These are phyloP conservation scores for Prasinococcaceae sp. DNA, from an alignment of 139 green algal species.

Conservation along the genomic window DNA sequence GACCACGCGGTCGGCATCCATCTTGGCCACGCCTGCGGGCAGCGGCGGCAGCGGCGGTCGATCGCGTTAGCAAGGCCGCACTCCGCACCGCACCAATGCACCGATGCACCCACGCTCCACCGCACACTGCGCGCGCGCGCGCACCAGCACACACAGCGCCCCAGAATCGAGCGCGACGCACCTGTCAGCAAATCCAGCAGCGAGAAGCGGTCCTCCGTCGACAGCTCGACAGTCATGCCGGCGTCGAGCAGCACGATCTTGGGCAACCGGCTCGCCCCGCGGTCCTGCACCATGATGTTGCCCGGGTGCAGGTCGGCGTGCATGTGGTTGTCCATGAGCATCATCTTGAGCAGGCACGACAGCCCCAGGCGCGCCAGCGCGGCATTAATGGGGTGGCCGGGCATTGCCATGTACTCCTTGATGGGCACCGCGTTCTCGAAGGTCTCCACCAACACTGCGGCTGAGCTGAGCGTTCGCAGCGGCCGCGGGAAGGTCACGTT, in stretches of 20 bases:
- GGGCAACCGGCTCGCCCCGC: neutral
- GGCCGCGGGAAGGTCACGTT: conserved; percentile 67
- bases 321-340: conserved; percentile 89
- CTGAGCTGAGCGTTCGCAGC: conserved; percentile 77
- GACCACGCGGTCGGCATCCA: too few species aligned
- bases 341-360: conserved; percentile 41
- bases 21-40: too few species aligned
- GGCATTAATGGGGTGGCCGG: conserved; percentile 13
- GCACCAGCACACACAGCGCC: neutral
- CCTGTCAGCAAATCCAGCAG: conserved; percentile 24
- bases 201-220: neutral
- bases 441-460: conserved; percentile 77
- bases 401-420: conserved; percentile 74
- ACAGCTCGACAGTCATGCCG: conserved; percentile 27
- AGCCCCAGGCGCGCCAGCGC: conserved; percentile 24
- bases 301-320: conserved; percentile 80
- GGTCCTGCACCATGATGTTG: conserved; percentile 71
- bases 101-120: neutral
- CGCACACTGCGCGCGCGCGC: too few species aligned
- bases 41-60: too few species aligned
- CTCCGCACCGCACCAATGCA: conserved; percentile 1
- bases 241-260: conserved; percentile 28
- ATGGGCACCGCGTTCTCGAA: conserved; percentile 74
- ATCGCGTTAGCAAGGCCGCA: too few species aligned
- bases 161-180: neutral